Evolutionary conservation across 2,329 filamentous ascomycete species (phyloP), one percentile per base, ranked within the genome.

Genomic region (Xylariaceae sp.): DNA sequence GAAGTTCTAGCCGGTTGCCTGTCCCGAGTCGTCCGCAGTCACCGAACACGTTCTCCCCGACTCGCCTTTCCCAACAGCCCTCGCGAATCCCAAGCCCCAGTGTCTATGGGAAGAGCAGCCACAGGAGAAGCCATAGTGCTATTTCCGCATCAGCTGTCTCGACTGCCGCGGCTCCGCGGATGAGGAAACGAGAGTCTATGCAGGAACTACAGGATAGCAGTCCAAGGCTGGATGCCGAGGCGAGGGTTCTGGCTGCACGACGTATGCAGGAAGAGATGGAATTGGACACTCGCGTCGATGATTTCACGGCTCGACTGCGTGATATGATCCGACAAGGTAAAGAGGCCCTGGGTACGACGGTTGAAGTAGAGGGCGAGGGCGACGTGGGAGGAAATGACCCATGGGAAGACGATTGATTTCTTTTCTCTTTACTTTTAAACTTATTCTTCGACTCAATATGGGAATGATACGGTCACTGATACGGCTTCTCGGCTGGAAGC

Each of bases 291-390:
- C 82, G 85, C 39, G 85, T 97, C 53, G 81, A 81, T 37, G 79
- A 84, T 19, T 81, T 97, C 64, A 94, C 93, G 59, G 74, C 79
- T 36, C 81, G 86, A 53, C 69, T 97, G 36, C 79, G 86, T 57
- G 85, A 83, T 26, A 89, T 98, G 85, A 94, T 98, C 41, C 76
- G 83, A 2, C 85, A 97, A 64, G 93, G 90, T 1, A 85, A 85
- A 53, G 85, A 93, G 62, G 93, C 93, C 2, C 66, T 98, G 15
- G 90, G 84, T 2, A 86, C 85, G 16, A 85, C 71, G 31, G 71
- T 87, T 37, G 81, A 87, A 57, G 73, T 89, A 33, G 74, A 79
- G 19, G 61, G 66, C 29, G 67, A 61, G 2, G 57, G 56, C 3
- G 46, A 22, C 4, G 44, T 37, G 4, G 29, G 38, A 4, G 41